phyloP scores from a whole-genome alignment of 1,284 basidiomycete genomes.

The Cryptococcus wingfieldii region DNA sequence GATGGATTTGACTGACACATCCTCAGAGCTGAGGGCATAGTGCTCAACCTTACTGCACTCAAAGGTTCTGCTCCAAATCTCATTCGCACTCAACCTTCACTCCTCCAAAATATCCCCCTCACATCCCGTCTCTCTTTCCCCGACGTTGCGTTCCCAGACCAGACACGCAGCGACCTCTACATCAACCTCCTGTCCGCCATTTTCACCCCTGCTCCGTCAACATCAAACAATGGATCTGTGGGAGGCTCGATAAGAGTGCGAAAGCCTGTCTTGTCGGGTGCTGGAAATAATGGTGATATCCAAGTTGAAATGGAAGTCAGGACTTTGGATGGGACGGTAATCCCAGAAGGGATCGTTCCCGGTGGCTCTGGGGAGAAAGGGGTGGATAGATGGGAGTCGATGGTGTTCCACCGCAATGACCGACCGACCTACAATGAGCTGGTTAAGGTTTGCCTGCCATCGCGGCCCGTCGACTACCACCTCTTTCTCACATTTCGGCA shows the following conservation, averaged over 20 bases:
- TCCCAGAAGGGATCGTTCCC: slow-evolving; percentile 69
- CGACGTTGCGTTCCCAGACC: slow-evolving; percentile 91
- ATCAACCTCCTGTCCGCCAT: slow-evolving; percentile 89
- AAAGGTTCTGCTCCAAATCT: slow-evolving; percentile 73
- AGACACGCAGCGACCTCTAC: slow-evolving; percentile 89
- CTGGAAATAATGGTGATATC: slow-evolving; percentile 57
- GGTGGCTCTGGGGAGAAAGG: slow-evolving; percentile 80
- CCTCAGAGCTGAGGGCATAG: slow-evolving; percentile 72
- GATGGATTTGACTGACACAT: neutral
- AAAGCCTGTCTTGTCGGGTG: slow-evolving; percentile 28
- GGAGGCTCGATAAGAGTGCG: slow-evolving; percentile 41
- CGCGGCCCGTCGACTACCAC: slow-evolving; percentile 67
- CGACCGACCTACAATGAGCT: slow-evolving; percentile 90
- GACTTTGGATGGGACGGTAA: slow-evolving; percentile 62
- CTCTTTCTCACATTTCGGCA: slow-evolving; percentile 92
- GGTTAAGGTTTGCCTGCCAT: slow-evolving; percentile 77
- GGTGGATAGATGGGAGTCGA: slow-evolving; percentile 76
- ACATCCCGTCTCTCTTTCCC: slow-evolving; percentile 92
- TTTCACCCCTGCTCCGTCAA: slow-evolving; percentile 58
- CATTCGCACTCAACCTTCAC: slow-evolving; percentile 75
- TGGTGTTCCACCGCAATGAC: slow-evolving; percentile 79
- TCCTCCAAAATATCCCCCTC: slow-evolving; percentile 76
- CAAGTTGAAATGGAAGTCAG: slow-evolving; percentile 89
- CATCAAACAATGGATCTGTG: slow-evolving; percentile 7
- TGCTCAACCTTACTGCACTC: slow-evolving; percentile 85